Evolutionary conservation across 2,329 filamentous ascomycete species (phyloP).

Genomic region (Cryphonectria naterciae): DNA sequence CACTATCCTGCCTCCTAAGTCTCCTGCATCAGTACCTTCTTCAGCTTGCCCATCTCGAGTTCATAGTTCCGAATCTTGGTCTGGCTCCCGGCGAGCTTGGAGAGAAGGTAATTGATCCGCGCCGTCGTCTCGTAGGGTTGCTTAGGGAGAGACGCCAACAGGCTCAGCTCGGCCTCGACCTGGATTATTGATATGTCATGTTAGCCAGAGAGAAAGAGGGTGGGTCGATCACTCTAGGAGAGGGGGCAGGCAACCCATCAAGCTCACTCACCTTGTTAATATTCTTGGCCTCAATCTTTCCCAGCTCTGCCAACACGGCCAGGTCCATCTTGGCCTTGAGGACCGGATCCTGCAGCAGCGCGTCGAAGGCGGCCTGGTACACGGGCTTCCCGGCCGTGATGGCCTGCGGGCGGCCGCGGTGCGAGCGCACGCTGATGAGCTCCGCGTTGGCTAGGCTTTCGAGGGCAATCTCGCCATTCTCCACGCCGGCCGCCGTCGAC

Average conservation of each 20-base stretch:
- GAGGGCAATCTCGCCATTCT: conserved; percentile 74
- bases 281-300: conserved; percentile 70
- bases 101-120: conserved; percentile 72
- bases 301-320: conserved; percentile 68
- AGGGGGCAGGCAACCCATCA: too few species aligned
- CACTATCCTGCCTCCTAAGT: conserved; percentile 27
- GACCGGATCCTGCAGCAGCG: conserved; percentile 71
- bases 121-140: conserved; percentile 70
- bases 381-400: conserved; percentile 86
- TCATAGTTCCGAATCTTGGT: conserved; percentile 75
- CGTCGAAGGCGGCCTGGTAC: conserved; percentile 80
- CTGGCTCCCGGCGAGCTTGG: conserved; percentile 76
- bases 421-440: conserved; percentile 75
- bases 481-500: conserved; percentile 50
- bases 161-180: conserved; percentile 74
- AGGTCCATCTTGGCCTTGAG: conserved; percentile 76
- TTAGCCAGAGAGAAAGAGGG: not conserved
- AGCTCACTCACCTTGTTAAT: conserved; percentile 62
- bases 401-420: conserved; percentile 75
- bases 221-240: not conserved
- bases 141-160: conserved; percentile 72
- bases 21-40: conserved; percentile 64
- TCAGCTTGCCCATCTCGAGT: conserved; percentile 69
- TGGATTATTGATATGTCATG: not conserved
- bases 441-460: conserved; percentile 83